Base-by-base conservation (phyloP, 2,329 filamentous ascomycete genomes). In the Xylaria hypoxylon region DNA sequence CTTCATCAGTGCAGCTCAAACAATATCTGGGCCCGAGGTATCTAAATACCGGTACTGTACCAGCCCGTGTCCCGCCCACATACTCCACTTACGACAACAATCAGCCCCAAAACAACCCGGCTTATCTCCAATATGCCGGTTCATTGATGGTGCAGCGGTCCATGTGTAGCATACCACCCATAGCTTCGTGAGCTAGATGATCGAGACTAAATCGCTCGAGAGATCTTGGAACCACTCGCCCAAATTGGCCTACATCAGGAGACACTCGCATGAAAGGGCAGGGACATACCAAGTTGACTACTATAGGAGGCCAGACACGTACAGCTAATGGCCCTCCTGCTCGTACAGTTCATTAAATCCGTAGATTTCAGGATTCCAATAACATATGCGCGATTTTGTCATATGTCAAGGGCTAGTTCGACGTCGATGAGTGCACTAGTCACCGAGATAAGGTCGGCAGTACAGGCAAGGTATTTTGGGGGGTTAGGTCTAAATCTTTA, bases 181-280 rank as follows among this genome's bases (percentile, higher is more conserved):
- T 52, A n/a, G 13, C 50, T 7, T 26, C n/a, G 31, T 8, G n/a
- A 11, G 10, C 22, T 33, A 52, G 26, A 2, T 2, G 47, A 24
- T 19, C 24, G 13, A 31, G 11, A 24, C 26, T 31, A 17, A 33
- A 50, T 50, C 11, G 17, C 47, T 50, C 24, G 8, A 26, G 24
- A 13, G 11, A 52, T 35, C 47, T 35, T 44, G n/a, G 17, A n/a
- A 60, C 7, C 40, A 24, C 38, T 44, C n/a, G 11, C 15, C 8
- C 5, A 31, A 24, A 42, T 40, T 33, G 19, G 17, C 2, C 31
- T 1, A 60, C 15, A 24, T 33, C 19, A 52, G 42, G 11, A 15
- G n/a, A 44, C 47, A n/a, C 58, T n/a, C 28, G 35, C 58, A 60
- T 33, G 11, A 52, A 17, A 15, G n/a, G n/a, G 11, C 35, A 13